These are phyloP conservation scores for Arthrobotrys entomopaga DNA, from an alignment of 2,329 filamentous ascomycete genomes.

Conservation along the genomic window DNA sequence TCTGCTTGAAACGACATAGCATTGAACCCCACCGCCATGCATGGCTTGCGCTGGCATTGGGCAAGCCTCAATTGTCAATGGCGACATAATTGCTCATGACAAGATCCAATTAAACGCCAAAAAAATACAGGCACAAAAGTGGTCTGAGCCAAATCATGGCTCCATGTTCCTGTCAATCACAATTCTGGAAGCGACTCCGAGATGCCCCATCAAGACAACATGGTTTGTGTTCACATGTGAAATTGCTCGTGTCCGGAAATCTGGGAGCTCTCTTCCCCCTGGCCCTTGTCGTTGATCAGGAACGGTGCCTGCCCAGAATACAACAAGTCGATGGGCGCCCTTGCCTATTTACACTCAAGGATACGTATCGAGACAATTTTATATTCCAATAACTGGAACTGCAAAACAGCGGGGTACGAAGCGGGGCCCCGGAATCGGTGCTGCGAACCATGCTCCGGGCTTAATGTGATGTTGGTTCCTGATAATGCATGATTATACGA, in stretches of 20 bases:
- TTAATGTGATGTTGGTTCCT: neutral
- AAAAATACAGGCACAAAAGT: constrained; percentile 13
- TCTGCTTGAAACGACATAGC: too few relatives aligned
- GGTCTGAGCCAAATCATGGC: constrained; percentile 13
- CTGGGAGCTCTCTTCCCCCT: constrained; percentile 27
- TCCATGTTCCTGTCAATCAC: constrained; percentile 38
- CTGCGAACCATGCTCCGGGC: neutral
- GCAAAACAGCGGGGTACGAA: constrained; percentile 24
- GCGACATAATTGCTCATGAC: constrained; percentile 13
- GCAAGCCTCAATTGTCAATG: constrained; percentile 24
- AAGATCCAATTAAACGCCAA: neutral
- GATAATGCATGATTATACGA: neutral
- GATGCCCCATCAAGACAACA: constrained; percentile 36
- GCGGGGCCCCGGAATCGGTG: constrained; percentile 28
- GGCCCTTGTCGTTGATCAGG: constrained; percentile 42
- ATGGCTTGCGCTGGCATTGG: neutral
- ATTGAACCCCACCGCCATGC: too few relatives aligned
- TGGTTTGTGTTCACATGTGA: constrained; percentile 27
- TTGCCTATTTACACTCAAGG: constrained; percentile 23
- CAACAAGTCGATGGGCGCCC: constrained; percentile 11
- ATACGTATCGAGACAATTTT: constrained; percentile 17
- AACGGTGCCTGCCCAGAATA: constrained; percentile 26
- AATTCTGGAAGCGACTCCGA: constrained; percentile 36
- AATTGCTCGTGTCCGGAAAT: constrained; percentile 5
- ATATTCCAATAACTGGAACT: neutral